A percentile compares a stretch with the other conserved stretches of the same genome.
phyloP scores from a whole-genome alignment of 2,329 filamentous ascomycete genomes.

The Oidium heveae region DNA sequence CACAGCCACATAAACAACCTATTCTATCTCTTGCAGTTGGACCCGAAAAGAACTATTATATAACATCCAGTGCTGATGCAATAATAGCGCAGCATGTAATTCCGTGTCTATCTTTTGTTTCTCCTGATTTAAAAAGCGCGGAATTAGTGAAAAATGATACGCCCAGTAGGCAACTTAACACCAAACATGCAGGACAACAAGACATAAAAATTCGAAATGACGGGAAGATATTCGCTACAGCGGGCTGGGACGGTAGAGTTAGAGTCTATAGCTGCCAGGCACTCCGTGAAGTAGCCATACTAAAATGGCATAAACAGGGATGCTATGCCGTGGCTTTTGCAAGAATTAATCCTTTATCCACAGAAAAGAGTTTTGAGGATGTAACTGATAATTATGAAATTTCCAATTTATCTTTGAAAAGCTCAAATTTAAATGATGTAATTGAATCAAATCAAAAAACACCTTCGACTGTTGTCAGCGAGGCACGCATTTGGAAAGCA shows the following conservation, averaged over 20 bases:
- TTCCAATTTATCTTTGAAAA: not conserved
- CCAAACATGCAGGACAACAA: conserved; percentile 80
- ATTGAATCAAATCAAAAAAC: not conserved
- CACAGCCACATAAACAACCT: conserved; percentile 51
- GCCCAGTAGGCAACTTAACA: conserved; percentile 25
- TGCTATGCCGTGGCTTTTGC: conserved; percentile 65
- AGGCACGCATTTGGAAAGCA: conserved; percentile 36
- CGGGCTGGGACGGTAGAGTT: conserved; percentile 69
- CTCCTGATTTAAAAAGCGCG: not conserved
- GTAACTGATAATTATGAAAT: not conserved
- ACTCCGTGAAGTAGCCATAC: conserved; percentile 66
- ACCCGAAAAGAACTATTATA: conserved; percentile 28
- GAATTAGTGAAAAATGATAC: conserved; percentile 23
- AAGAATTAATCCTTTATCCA: conserved; percentile 11
- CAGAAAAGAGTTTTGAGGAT: not conserved
- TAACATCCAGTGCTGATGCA: conserved; percentile 66
- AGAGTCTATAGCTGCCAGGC: conserved; percentile 61
- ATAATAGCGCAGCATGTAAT: conserved; percentile 53
- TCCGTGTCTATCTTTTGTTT: conserved; percentile 12
- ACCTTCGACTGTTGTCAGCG: conserved; percentile 26
- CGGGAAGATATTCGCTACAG: conserved; percentile 62
- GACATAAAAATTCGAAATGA: conserved; percentile 53
- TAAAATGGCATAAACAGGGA: conserved; percentile 84
- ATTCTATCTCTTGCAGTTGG: conserved; percentile 44
- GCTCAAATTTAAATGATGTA: not conserved